phyloP scores from a whole-genome alignment of 2,329 filamentous ascomycete species.

The Curvularia spicifera region DNA sequence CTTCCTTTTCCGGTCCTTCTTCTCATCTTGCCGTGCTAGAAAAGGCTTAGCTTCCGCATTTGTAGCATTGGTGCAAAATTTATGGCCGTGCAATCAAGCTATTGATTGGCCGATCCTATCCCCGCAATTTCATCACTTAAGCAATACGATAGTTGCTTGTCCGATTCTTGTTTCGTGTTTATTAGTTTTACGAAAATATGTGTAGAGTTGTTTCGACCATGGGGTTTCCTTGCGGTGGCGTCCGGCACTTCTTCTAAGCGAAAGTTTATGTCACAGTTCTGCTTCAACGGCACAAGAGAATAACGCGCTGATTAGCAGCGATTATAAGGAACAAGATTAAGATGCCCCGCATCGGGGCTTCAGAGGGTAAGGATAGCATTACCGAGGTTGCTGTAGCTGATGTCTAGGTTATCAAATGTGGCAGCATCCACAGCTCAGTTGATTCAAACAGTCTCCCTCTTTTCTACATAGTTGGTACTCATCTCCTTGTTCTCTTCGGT shows the following conservation, averaged over 20 bases:
- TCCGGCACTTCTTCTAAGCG: not conserved
- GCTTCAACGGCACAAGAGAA: not conserved
- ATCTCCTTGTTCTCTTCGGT: conserved; percentile 20
- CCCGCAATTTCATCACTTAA: conserved; percentile 3
- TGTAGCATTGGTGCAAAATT: not conserved
- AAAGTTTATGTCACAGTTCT: not conserved
- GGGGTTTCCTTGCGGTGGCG: not conserved
- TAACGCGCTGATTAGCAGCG: not conserved
- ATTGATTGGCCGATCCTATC: not conserved
- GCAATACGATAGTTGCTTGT: not conserved
- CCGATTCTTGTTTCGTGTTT: conserved; percentile 1
- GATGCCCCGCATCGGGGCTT: not conserved
- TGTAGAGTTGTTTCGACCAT: not conserved
- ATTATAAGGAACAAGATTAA: not conserved
- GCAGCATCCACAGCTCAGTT: not conserved
- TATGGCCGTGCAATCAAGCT: not conserved
- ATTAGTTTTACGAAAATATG: not conserved
- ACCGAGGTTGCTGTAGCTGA: not conserved
- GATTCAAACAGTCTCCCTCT: conserved; percentile 32
- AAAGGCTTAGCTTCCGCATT: not conserved
- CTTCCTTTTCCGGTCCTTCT: not conserved
- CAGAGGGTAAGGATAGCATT: too few species aligned
- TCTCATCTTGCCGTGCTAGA: not conserved
- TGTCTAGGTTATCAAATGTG: not conserved
- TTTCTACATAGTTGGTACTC: conserved; percentile 32